Evolutionary conservation across 805 yeast genomes (phyloP).

Genomic region (Candida golubevii): DNA sequence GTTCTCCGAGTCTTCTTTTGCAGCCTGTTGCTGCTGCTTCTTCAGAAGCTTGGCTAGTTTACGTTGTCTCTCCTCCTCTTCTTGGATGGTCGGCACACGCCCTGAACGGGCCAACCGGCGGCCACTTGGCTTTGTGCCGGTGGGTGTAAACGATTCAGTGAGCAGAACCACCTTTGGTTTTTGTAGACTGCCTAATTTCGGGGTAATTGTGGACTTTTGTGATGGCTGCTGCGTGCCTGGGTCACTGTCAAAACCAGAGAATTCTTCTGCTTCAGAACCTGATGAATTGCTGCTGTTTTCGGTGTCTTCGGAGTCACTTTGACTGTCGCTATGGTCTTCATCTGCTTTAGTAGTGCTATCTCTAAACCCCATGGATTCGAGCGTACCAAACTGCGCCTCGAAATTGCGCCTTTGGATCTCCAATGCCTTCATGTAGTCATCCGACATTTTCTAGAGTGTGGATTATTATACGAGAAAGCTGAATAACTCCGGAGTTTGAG

Average conservation of each 20-base stretch:
- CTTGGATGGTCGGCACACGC: conserved; percentile 48
- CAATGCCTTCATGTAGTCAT: conserved; percentile 33
- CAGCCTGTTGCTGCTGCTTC: conserved; percentile 32
- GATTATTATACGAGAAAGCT: neutral
- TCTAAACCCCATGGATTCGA: conserved; percentile 51
- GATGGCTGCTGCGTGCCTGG: conserved; percentile 1
- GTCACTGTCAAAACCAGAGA: conserved; percentile 15
- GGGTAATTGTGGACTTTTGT: neutral
- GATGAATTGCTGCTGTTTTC: conserved; percentile 2
- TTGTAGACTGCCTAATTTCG: neutral
- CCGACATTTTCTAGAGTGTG: conserved; percentile 12
- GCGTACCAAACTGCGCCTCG: conserved; percentile 60
- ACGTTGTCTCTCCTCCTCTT: conserved; percentile 24
- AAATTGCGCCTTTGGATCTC: conserved; percentile 56
- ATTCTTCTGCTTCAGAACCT: conserved; percentile 8
- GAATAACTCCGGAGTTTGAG: neutral
- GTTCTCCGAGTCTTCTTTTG: conserved; percentile 45
- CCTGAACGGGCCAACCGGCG: conserved; percentile 55
- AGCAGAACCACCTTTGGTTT: conserved; percentile 48
- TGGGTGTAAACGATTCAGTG: conserved; percentile 30
- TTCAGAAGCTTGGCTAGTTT: conserved; percentile 25
- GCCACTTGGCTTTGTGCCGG: conserved; percentile 40
- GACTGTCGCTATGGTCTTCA: conserved; percentile 3
- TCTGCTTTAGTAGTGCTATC: conserved; percentile 24
- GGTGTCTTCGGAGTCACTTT: conserved; percentile 8